Evolutionary conservation across 1,284 basidiomycete genomes (phyloP).

Genomic region (Taiwanofungus camphoratus): DNA sequence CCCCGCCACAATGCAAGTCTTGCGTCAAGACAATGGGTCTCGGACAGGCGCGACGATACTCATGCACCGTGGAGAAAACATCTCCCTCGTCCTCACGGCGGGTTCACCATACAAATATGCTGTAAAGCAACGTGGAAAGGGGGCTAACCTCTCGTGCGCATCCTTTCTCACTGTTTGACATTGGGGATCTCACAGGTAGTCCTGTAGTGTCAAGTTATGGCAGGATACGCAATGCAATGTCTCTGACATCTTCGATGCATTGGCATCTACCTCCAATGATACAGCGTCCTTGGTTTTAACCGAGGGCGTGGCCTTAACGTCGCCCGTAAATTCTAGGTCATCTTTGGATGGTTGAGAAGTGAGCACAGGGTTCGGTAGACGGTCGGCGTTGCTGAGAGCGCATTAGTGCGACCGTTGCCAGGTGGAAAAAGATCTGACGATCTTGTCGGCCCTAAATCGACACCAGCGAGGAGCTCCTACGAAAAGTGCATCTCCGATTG

Average conservation of each 20-base stretch:
- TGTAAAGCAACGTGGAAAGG: constrained; percentile 23
- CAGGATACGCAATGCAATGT: constrained; percentile 4
- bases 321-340: not conserved
- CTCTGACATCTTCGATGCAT: constrained; percentile 2
- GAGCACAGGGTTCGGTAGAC: not conserved
- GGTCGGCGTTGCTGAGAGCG: not conserved
- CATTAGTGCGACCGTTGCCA: too few species aligned
- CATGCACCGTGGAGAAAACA: constrained; percentile 21
- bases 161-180: not conserved
- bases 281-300: not conserved
- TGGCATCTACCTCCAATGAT: not conserved
- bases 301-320: constrained; percentile 1
- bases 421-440: too few species aligned
- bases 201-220: constrained; percentile 3
- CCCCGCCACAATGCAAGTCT: constrained; percentile 31
- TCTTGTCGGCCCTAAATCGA: too few species aligned
- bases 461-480: too few species aligned
- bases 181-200: not conserved
- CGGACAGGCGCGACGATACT: constrained; percentile 21
- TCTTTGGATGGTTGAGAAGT: not conserved
- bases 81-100: constrained; percentile 26
- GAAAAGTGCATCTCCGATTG: not conserved
- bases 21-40: constrained; percentile 16
- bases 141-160: constrained; percentile 29
- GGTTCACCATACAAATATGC: constrained; percentile 27